Evolutionary conservation across 2,329 filamentous ascomycete species (phyloP), one percentile per base, ranked within the genome.

Genomic region (Thelonectria discophora): DNA sequence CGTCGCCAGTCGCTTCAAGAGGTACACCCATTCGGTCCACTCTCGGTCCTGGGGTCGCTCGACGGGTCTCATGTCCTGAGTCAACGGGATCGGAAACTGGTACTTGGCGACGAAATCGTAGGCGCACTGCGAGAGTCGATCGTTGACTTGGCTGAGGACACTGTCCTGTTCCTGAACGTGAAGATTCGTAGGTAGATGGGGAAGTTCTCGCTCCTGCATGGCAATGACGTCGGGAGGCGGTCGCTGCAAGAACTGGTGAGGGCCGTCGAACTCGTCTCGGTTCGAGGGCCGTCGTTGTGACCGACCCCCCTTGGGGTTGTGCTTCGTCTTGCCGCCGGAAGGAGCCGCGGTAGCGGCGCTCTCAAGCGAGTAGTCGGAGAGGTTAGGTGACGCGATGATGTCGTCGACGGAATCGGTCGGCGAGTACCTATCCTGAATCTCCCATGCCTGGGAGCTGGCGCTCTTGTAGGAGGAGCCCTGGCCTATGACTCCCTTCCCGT

Each of bases 81-180:
- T 91, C 71, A 95, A 79, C 11, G 92, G 92, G 69, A 96, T 93
- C 12, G 92, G 92, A 74, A 96, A 96, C 77, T 94, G 92, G 76
- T 95, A 95, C 78, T 93, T 93, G 70, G 92, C 92, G 71, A 96
- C 89, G 77, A 96, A 96, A 78, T 96, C 91, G 82, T 90, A 96
- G 32, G 92, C 92, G 76, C 92, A 95, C 76, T 91, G 90, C 21
- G 92, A 93, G 47, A 96, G 82, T 64, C 92, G 86, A 78, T 94
- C 91, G 80, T 95, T 95, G 77, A 95, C 91, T 76, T 90, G 86
- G 58, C 86, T 87, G 59, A 95, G 82, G 69, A 96, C 91, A 73
- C 85, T 86, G 79, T 95, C 92, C 81, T 96, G 92, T 78, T 96
- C 92, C 77, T 93, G 88, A 55, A 92, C 89, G 71, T 91, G 86